phyloP scores from a whole-genome alignment of 23 red algal genomes.

The Gracilaria domingensis region DNA sequence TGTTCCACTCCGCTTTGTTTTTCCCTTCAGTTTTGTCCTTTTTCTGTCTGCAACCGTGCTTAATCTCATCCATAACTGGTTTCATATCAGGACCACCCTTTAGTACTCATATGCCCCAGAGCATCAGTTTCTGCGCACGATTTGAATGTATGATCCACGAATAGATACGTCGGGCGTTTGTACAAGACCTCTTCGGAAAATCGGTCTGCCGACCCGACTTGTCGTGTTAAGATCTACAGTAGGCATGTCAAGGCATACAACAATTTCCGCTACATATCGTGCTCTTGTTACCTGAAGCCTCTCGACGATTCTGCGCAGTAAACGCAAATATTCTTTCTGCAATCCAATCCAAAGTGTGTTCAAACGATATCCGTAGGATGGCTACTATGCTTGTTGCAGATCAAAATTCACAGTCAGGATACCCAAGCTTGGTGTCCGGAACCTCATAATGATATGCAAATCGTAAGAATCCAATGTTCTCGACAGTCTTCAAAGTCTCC shows the following conservation, averaged over 20 bases:
- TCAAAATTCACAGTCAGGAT: too few relatives aligned
- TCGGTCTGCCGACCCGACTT: neutral
- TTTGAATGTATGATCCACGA: neutral
- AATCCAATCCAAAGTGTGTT: too few relatives aligned
- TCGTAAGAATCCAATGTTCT: too few relatives aligned
- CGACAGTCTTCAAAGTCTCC: too few relatives aligned
- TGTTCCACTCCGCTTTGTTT: too few relatives aligned
- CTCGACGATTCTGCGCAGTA: neutral
- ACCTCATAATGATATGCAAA: too few relatives aligned
- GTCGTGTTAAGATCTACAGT: neutral
- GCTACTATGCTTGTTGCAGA: too few relatives aligned
- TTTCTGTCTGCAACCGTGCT: neutral
- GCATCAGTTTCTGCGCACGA: neutral
- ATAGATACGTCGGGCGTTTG: neutral
- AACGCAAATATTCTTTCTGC: neutral
- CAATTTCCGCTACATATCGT: neutral
- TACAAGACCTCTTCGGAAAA: neutral
- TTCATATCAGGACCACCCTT: neutral
- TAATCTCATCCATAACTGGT: constrained; percentile 10
- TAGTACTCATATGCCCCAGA: neutral
- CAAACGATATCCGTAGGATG: too few relatives aligned
- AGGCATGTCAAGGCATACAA: too few relatives aligned
- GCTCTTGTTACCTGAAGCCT: neutral
- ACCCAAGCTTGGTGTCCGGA: too few relatives aligned
- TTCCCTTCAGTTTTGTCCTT: neutral